Percentiles rank a stretch among this genome's conserved stretches.
Conservation (phyloP, 2,329 filamentous ascomycete species). For the Rhynchosporium graminicola region DNA sequence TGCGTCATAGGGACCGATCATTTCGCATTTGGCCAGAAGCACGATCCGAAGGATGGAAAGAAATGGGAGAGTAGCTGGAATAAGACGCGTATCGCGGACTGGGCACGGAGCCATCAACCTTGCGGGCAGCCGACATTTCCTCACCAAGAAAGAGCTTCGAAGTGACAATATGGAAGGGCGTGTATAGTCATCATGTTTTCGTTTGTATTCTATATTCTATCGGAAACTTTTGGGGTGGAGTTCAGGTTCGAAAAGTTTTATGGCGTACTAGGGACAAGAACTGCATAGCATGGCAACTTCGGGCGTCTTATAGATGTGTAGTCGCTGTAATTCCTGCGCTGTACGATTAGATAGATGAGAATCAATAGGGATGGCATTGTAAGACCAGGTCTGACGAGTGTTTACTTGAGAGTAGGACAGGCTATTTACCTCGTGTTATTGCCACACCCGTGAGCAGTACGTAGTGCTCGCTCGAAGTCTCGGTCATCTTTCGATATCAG, state of each 20-base stretch:
- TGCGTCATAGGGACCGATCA: conserved; percentile 8
- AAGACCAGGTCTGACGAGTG: neutral
- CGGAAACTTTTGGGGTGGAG: neutral
- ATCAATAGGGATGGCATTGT: neutral
- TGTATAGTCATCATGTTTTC: neutral
- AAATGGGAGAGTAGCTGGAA: conserved; percentile 9
- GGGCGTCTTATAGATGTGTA: neutral
- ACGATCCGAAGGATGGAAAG: neutral
- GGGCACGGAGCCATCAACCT: conserved; percentile 1
- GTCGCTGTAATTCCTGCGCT: neutral
- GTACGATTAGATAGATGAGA: neutral
- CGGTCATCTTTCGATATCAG: neutral
- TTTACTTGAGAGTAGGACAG: neutral
- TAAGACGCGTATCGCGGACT: conserved; percentile 9
- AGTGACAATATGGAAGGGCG: neutral
- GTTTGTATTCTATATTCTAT: neutral
- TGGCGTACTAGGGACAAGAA: neutral
- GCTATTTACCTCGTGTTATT: neutral
- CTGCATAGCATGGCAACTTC: neutral
- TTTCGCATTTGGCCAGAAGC: conserved; percentile 9
- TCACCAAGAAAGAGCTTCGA: conserved; percentile 2
- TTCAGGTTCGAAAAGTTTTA: neutral
- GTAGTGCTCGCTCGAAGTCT: too few species aligned
- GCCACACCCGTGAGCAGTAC: neutral
- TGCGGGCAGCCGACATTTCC: conserved; percentile 4